Evolutionary conservation across 257 asterid genomes (phyloP).

Genomic region (Mentha longifolia): DNA sequence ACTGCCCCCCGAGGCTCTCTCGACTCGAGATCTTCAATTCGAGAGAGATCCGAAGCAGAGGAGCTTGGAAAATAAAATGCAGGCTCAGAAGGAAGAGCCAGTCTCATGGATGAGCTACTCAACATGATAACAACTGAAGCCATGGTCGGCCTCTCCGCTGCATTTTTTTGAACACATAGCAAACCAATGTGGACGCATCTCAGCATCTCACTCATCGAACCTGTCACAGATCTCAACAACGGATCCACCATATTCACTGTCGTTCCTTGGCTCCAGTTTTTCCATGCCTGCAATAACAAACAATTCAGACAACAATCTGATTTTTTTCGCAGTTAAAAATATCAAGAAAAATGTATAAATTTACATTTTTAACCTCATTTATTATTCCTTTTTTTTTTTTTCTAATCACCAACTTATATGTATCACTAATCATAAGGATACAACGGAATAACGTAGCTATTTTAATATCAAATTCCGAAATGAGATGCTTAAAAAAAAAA

Average conservation of each 20-base stretch:
- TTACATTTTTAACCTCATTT: too few relatives aligned
- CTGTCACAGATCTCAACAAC: slow-evolving; percentile 15
- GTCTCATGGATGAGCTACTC: slow-evolving; percentile 26
- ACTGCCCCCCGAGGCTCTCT: too few relatives aligned
- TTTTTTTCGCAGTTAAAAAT: neutral
- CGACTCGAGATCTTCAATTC: too few relatives aligned
- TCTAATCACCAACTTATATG: too few relatives aligned
- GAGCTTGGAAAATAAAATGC: neutral
- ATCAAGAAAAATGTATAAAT: too few relatives aligned
- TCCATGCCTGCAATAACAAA: slow-evolving; percentile 37
- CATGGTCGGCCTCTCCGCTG: slow-evolving; percentile 41
- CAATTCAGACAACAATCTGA: neutral
- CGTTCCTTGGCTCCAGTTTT: slow-evolving; percentile 36
- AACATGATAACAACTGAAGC: slow-evolving; percentile 38
- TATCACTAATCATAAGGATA: too few relatives aligned
- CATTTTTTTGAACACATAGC: slow-evolving; percentile 43
- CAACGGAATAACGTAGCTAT: too few relatives aligned
- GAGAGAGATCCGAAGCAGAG: too few relatives aligned
- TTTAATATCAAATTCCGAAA: too few relatives aligned
- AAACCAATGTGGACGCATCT: slow-evolving; percentile 43
- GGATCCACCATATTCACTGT: slow-evolving; percentile 35
- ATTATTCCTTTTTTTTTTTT: too few relatives aligned
- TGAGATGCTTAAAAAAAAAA: too few relatives aligned
- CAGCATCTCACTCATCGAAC: slow-evolving; percentile 29
- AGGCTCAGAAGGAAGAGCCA: neutral